phyloP scores from a whole-genome alignment of 106 monocot genomes.

The Gastrodia elata region DNA sequence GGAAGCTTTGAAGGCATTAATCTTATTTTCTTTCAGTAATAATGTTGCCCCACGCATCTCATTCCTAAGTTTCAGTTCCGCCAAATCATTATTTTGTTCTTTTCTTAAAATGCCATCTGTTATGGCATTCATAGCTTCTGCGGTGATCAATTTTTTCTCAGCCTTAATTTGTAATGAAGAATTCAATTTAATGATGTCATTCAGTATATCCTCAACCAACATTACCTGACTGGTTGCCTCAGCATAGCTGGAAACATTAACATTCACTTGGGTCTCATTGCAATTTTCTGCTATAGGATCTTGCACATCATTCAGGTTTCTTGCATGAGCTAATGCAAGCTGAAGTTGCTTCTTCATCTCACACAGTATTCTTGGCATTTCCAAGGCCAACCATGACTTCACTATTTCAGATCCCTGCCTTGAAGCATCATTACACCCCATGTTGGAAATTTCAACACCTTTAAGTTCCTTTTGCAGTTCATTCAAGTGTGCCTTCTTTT shows the following conservation, averaged over 20 bases:
- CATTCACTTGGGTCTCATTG: not conserved
- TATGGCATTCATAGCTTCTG: not conserved
- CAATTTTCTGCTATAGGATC: not conserved
- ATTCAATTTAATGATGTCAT: conserved; percentile 18
- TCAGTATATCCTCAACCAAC: conserved; percentile 9
- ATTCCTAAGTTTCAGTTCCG: conserved; percentile 5
- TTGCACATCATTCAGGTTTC: not conserved
- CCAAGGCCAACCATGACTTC: not conserved
- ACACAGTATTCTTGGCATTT: conserved; percentile 2
- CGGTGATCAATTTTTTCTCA: conserved; percentile 1
- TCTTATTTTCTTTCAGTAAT: conserved; percentile 40
- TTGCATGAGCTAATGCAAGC: conserved; percentile 1
- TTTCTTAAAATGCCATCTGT: conserved; percentile 3
- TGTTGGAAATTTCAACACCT: too few species aligned
- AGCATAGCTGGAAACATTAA: not conserved
- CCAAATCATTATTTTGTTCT: not conserved
- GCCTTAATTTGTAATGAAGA: conserved; percentile 9
- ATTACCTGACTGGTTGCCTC: not conserved
- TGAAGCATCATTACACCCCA: not conserved
- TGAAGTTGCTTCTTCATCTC: conserved; percentile 7
- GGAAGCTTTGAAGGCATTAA: conserved; percentile 26
- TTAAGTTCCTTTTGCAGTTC: too few species aligned
- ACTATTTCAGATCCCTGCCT: not conserved
- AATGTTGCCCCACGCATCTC: conserved; percentile 19
- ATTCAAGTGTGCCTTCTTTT: too few species aligned